These are phyloP conservation scores for Aphanomyces stellatus DNA, from an alignment of 352 stramenopile species.

Conservation along the genomic window DNA sequence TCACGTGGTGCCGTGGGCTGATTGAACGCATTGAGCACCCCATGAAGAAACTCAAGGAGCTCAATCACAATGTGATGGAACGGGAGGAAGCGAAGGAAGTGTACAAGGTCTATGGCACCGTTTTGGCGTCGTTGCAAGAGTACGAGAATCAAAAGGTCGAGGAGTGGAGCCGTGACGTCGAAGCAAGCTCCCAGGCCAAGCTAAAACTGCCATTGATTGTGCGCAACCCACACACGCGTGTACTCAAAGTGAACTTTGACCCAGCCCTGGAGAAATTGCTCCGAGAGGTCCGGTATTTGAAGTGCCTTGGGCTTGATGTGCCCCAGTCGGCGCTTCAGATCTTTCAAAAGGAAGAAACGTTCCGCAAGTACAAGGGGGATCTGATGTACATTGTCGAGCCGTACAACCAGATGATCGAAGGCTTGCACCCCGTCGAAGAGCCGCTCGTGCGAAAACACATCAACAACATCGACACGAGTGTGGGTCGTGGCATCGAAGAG, in stretches of 20 bases:
- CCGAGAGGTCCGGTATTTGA: conserved; percentile 97
- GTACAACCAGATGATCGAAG: conserved; percentile 96
- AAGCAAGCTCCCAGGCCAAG: conserved; percentile 91
- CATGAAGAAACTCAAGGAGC: conserved; percentile 94
- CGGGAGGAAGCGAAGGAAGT: conserved; percentile 97
- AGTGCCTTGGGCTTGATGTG: conserved; percentile 91
- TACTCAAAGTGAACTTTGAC: conserved; percentile 97
- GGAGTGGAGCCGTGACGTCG: conserved; percentile 94
- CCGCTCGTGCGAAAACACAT: conserved; percentile 93
- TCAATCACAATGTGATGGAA: conserved; percentile 96
- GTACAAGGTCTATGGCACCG: conserved; percentile 94
- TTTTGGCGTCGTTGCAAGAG: conserved; percentile 94
- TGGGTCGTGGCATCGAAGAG: conserved; percentile 89
- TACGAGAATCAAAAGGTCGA: conserved; percentile 96
- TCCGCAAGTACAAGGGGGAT: conserved; percentile 94
- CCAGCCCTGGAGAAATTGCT: conserved; percentile 93
- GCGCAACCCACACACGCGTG: conserved; percentile 81
- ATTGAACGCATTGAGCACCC: conserved; percentile 95
- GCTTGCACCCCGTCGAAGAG: conserved; percentile 94
- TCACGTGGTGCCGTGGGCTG: conserved; percentile 94
- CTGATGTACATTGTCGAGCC: conserved; percentile 97
- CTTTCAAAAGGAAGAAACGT: conserved; percentile 92
- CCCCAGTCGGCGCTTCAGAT: conserved; percentile 93
- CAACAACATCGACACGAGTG: conserved; percentile 92
- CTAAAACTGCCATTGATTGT: conserved; percentile 92